Conservation (phyloP, 2,329 filamentous ascomycete species). For the Penicillium polonicum region DNA sequence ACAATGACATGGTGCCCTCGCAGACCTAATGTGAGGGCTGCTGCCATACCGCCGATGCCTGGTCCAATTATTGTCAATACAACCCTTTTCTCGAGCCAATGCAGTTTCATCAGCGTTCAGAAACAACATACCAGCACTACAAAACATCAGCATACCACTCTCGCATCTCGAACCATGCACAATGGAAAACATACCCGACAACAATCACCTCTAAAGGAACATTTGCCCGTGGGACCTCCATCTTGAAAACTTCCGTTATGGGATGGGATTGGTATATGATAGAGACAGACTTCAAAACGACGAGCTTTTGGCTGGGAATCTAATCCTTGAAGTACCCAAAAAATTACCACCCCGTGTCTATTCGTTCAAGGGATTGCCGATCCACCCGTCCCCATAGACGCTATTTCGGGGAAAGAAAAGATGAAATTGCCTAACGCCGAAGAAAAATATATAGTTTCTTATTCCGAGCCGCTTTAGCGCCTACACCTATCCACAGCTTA, state of each 20-base stretch:
- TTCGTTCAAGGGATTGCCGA: not conserved
- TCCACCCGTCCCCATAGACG: not conserved
- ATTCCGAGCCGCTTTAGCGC: not conserved
- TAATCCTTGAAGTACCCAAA: not conserved
- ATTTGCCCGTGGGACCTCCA: constrained; percentile 27
- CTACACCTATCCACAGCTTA: not conserved
- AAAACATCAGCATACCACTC: constrained; percentile 8
- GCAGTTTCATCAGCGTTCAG: not conserved
- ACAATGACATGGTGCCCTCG: constrained; percentile 35
- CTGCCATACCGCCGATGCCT: constrained; percentile 40
- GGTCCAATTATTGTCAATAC: constrained; percentile 1
- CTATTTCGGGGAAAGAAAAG: not conserved
- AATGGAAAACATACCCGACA: constrained; percentile 32
- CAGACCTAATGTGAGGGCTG: constrained; percentile 35
- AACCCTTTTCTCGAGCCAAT: not conserved
- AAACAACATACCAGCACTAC: constrained; percentile 31
- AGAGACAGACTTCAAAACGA: not conserved
- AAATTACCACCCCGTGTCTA: not conserved
- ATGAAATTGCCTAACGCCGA: not conserved
- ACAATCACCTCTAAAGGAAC: constrained; percentile 33
- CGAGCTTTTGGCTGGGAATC: not conserved
- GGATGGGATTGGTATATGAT: not conserved
- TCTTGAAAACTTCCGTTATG: constrained; percentile 4
- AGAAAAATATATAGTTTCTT: not conserved
- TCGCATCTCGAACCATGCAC: not conserved